phyloP scores from a whole-genome alignment of 495 filamentous ascomycete species.

The Tuber borchii region DNA sequence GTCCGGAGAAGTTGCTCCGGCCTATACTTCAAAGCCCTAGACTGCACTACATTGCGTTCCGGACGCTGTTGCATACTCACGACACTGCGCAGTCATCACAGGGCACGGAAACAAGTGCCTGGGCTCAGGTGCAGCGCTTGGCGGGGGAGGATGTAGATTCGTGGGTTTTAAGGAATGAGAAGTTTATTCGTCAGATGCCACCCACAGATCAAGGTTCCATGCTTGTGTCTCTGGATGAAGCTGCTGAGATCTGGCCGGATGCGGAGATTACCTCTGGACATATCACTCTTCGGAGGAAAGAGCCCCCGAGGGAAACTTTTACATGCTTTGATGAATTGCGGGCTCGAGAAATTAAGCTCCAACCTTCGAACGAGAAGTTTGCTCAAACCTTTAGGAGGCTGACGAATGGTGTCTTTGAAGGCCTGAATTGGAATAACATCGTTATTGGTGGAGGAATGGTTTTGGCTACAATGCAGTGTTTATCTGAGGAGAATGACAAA shows the following conservation, averaged over 20 bases:
- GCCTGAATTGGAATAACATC: slow-evolving; percentile 44
- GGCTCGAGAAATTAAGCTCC: slow-evolving; percentile 28
- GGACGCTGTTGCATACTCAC: slow-evolving; percentile 6
- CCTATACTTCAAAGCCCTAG: slow-evolving; percentile 9
- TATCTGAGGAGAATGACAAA: slow-evolving; percentile 16
- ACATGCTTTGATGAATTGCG: slow-evolving; percentile 41
- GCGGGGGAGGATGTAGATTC: slow-evolving; percentile 27
- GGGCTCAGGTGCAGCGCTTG: slow-evolving; percentile 1
- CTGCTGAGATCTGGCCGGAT: slow-evolving; percentile 8
- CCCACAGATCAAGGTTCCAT: slow-evolving; percentile 12
- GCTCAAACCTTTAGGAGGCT: slow-evolving; percentile 36
- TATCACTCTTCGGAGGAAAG: slow-evolving; percentile 18
- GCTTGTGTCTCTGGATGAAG: slow-evolving; percentile 25
- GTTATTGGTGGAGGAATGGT: slow-evolving; percentile 43
- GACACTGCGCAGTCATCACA: slow-evolving; percentile 4
- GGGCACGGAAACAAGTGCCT: not conserved
- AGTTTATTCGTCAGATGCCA: slow-evolving; percentile 12
- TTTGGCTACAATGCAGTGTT: slow-evolving; percentile 39
- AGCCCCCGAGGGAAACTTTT: slow-evolving; percentile 41
- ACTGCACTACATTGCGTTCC: slow-evolving; percentile 24
- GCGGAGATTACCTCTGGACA: not conserved
- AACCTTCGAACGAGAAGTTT: slow-evolving; percentile 30
- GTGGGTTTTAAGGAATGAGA: slow-evolving; percentile 28
- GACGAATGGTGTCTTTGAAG: slow-evolving; percentile 38
- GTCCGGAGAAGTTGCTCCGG: slow-evolving; percentile 1